Conservation (phyloP, 2,329 filamentous ascomycete genomes). For the Penicillium sp. region DNA sequence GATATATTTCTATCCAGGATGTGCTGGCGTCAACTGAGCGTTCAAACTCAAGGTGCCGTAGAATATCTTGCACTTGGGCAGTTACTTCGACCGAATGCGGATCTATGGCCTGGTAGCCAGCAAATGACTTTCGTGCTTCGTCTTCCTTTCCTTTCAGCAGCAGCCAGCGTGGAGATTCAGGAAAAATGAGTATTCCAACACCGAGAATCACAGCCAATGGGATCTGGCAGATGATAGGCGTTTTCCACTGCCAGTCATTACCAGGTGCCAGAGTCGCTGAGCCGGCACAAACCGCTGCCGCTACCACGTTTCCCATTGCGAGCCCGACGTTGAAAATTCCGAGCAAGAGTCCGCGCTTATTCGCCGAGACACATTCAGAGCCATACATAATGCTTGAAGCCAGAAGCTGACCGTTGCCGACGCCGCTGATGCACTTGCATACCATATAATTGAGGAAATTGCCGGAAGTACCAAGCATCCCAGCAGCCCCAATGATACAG, state of each 20-base stretch:
- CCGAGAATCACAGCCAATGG: conserved; percentile 18
- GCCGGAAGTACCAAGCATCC: conserved; percentile 17
- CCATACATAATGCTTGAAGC: conserved; percentile 13
- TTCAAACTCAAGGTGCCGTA: conserved; percentile 18
- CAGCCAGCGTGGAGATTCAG: conserved; percentile 19
- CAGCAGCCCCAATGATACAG: conserved; percentile 12
- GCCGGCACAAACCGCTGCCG: conserved; percentile 19
- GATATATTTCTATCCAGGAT: conserved; percentile 20
- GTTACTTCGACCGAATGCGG: conserved; percentile 13
- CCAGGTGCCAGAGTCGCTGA: conserved; percentile 10
- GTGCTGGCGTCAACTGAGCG: conserved; percentile 3
- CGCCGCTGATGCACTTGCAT: conserved; percentile 18
- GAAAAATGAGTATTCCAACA: conserved; percentile 12
- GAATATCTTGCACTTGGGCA: conserved; percentile 16
- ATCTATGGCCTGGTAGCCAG: conserved; percentile 4
- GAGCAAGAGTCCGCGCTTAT: conserved; percentile 15
- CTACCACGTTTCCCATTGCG: conserved; percentile 16
- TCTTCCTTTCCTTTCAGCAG: conserved; percentile 8
- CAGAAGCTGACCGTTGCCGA: conserved; percentile 15
- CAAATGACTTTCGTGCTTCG: conserved; percentile 10
- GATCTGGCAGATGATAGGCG: conserved; percentile 23
- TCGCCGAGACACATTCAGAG: conserved; percentile 13
- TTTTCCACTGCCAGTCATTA: conserved; percentile 23
- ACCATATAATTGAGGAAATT: conserved; percentile 17
- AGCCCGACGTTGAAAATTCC: conserved; percentile 17